Conservation (phyloP, 345 rosid genomes). For the Aquilaria sinensis region DNA sequence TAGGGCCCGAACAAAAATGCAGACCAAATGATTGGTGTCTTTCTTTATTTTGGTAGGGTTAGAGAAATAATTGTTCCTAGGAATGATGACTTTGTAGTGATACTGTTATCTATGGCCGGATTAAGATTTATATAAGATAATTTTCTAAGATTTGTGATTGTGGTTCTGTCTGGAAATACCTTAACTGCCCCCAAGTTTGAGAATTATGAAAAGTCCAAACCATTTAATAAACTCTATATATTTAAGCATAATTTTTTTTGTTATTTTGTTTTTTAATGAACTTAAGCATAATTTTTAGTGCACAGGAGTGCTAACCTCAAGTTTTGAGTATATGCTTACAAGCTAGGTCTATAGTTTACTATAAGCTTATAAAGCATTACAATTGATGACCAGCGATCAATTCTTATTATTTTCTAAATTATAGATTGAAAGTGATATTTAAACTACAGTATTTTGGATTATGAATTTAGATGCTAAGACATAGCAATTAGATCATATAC, state of each 20-base stretch:
- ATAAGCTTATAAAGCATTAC: too few species aligned
- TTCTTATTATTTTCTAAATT: too few species aligned
- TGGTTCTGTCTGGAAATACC: not conserved
- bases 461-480: too few species aligned
- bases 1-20: not conserved
- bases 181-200: not conserved
- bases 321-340: too few species aligned
- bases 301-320: too few species aligned
- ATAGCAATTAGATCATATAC: too few species aligned
- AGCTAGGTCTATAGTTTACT: too few species aligned
- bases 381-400: too few species aligned
- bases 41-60: conserved; percentile 9
- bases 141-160: not conserved
- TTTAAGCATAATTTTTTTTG: not conserved
- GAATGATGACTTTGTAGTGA: not conserved
- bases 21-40: conserved; percentile 19
- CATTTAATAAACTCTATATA: not conserved
- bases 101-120: not conserved
- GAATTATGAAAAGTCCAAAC: not conserved
- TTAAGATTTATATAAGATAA: conserved; percentile 6
- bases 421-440: too few species aligned
- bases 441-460: too few species aligned
- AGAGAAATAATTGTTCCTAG: conserved; percentile 20
- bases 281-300: too few species aligned
- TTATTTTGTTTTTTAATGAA: too few species aligned